These are phyloP conservation scores for Cutaneotrichosporon sp. DNA, from an alignment of 1,284 basidiomycete genomes.

Conservation along the genomic window DNA sequence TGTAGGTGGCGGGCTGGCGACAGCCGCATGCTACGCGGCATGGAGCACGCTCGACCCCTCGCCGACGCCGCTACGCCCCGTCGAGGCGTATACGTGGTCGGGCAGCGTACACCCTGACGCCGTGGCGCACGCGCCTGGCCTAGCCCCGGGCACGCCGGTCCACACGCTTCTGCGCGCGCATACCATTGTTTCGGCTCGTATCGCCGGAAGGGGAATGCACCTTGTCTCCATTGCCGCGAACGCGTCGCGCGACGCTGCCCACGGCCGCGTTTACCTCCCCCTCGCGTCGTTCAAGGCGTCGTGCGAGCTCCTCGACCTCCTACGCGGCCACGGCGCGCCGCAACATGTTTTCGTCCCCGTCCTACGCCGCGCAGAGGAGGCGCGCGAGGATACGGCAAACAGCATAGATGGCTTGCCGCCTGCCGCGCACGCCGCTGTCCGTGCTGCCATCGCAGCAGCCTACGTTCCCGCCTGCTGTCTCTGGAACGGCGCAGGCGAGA, in stretches of 20 bases:
- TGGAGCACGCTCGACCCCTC: constrained; percentile 36
- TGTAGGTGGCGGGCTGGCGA: constrained; percentile 49
- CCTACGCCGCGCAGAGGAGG: constrained; percentile 27
- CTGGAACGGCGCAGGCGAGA: neutral
- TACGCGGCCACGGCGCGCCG: constrained; percentile 5
- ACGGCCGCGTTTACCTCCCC: constrained; percentile 49
- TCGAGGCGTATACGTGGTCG: constrained; percentile 18
- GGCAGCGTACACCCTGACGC: neutral
- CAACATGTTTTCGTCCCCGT: constrained; percentile 6
- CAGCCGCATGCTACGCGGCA: constrained; percentile 48
- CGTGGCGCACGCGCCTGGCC: neutral
- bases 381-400: constrained; percentile 22
- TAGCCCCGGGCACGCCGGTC: constrained; percentile 1
- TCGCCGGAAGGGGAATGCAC: constrained; percentile 49
- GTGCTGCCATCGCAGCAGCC: constrained; percentile 39
- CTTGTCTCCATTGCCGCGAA: constrained; percentile 48
- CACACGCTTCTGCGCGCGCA: constrained; percentile 4
- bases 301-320: constrained; percentile 15
- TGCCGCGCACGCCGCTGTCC: constrained; percentile 38
- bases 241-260: constrained; percentile 45
- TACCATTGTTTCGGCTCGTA: constrained; percentile 23
- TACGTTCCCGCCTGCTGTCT: constrained; percentile 1
- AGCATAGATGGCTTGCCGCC: constrained; percentile 41
- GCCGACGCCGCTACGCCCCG: constrained; percentile 12
- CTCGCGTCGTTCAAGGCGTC: constrained; percentile 27